Evolutionary conservation across 129 eudicot species (phyloP).

Genomic region (Lactuca sativa): DNA sequence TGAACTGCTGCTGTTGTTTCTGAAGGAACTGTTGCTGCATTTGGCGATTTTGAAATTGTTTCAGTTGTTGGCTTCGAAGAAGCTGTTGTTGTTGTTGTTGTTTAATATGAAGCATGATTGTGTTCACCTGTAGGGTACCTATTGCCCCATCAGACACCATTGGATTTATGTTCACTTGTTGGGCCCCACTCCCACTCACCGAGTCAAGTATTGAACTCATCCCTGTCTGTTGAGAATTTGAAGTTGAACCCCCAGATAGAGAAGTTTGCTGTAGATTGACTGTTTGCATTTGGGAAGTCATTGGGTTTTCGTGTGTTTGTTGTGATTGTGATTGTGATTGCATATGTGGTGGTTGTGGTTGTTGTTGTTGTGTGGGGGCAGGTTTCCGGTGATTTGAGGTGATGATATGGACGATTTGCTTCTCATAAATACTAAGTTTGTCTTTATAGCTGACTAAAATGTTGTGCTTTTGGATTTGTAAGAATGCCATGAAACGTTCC

Average conservation of each 20-base stretch:
- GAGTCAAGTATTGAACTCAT: conserved; percentile 51
- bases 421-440: conserved; percentile 60
- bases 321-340: conserved; percentile 60
- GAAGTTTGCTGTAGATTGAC: conserved; percentile 69
- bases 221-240: conserved; percentile 56
- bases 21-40: conserved; percentile 61
- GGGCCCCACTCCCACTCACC: conserved; percentile 49
- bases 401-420: conserved; percentile 60
- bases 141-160: conserved; percentile 1
- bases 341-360: conserved; percentile 54
- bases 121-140: conserved; percentile 11
- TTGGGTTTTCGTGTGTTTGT: conserved; percentile 49
- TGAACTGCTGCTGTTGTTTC: conserved; percentile 45
- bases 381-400: conserved; percentile 65
- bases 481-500: conserved; percentile 42
- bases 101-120: conserved; percentile 50
- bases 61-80: conserved; percentile 60
- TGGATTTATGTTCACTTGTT: conserved; percentile 60
- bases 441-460: conserved; percentile 53
- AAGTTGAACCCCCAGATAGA: conserved; percentile 35
- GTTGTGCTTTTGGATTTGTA: conserved; percentile 57
- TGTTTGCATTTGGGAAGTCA: conserved; percentile 19
- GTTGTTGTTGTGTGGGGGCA: conserved; percentile 45
- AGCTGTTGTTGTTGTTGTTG: conserved; percentile 74
- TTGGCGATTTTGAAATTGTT: conserved; percentile 63